Evolutionary conservation across 441 rosid genomes (phyloP).

Genomic region (Viola pubescens): DNA sequence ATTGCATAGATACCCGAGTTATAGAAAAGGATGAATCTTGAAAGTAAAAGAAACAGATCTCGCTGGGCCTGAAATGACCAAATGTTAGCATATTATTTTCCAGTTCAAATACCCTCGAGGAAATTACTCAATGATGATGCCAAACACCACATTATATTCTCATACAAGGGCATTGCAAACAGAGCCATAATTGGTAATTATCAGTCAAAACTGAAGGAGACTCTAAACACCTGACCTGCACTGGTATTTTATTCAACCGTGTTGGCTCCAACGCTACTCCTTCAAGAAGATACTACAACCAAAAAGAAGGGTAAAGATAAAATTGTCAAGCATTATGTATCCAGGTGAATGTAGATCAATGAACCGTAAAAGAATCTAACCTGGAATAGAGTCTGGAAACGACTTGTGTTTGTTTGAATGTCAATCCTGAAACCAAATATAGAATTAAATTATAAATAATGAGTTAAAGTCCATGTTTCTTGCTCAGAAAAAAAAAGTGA

Average conservation of each 20-base stretch:
- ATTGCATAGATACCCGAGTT: slow-evolving; percentile 47
- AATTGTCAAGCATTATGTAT: slow-evolving; percentile 2
- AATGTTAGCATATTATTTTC: slow-evolving; percentile 6
- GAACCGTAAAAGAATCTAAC: slow-evolving; percentile 25
- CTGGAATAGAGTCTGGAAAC: slow-evolving; percentile 68
- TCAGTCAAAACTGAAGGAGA: not conserved
- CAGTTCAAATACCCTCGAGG: not conserved
- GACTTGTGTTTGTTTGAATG: slow-evolving; percentile 81
- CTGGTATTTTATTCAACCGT: slow-evolving; percentile 61
- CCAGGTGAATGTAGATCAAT: not conserved
- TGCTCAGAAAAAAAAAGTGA: not conserved
- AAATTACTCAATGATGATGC: not conserved
- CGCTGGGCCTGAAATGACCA: slow-evolving; percentile 60
- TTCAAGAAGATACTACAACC: slow-evolving; percentile 74
- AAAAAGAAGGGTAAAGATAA: slow-evolving; percentile 3
- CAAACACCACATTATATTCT: not conserved
- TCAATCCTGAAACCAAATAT: slow-evolving; percentile 63
- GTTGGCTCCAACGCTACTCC: slow-evolving; percentile 67
- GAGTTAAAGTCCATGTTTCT: not conserved
- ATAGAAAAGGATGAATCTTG: slow-evolving; percentile 88
- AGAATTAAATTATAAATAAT: not conserved
- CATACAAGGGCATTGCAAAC: not conserved
- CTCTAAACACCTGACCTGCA: slow-evolving; percentile 47
- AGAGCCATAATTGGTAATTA: not conserved
- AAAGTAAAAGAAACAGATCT: slow-evolving; percentile 72